Evolutionary conservation across 495 filamentous ascomycete genomes (phyloP).

Genomic region (Penicillium arizonense): DNA sequence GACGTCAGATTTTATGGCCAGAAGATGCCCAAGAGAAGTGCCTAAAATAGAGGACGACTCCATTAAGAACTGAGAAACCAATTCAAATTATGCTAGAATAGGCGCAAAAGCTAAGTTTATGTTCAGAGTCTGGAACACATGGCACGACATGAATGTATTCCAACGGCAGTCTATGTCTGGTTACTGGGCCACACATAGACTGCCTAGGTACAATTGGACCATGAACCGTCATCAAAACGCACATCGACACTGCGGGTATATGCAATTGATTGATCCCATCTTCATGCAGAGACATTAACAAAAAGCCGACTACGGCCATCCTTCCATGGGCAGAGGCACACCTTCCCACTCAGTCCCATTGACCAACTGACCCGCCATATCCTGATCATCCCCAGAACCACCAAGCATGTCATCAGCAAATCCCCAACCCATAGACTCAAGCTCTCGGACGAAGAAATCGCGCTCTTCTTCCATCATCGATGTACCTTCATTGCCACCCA

Average conservation of each 20-base stretch:
- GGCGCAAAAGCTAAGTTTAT: no score
- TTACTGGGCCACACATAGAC: no score
- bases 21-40: background rate
- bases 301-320: slow-evolving; percentile 24
- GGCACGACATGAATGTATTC: no score
- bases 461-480: slow-evolving; percentile 70
- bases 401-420: slow-evolving; percentile 35
- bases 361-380: slow-evolving; percentile 38
- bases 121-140: no score
- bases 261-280: slow-evolving; percentile 8
- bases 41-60: no score
- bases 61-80: no score
- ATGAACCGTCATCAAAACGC: no score
- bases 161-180: no score
- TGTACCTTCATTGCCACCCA: slow-evolving; percentile 63
- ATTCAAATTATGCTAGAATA: no score
- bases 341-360: slow-evolving; percentile 51
- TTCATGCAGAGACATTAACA: background rate
- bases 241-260: background rate
- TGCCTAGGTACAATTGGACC: no score
- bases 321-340: slow-evolving; percentile 43
- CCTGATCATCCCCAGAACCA: slow-evolving; percentile 42
- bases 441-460: slow-evolving; percentile 86
- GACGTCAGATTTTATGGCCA: background rate
- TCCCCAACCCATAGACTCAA: slow-evolving; percentile 77